Percentiles rank a stretch among this genome's conserved stretches.
Evolutionary conservation across 2,329 filamentous ascomycete genomes (phyloP).

Genomic region (Juglanconis juglandina): DNA sequence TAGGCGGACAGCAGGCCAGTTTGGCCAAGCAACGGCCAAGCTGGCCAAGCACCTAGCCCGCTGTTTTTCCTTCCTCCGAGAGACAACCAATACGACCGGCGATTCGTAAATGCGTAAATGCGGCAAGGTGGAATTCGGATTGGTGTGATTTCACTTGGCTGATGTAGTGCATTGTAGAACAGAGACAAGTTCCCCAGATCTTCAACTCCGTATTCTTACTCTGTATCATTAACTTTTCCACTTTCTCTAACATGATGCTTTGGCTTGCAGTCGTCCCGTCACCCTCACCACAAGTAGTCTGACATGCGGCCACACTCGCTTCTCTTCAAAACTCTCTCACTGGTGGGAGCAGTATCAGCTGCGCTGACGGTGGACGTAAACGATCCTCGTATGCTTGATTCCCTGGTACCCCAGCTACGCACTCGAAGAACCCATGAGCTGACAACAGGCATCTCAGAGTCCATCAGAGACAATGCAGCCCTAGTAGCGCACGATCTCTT

Average conservation of each 20-base stretch:
- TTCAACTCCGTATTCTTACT: too few relatives aligned
- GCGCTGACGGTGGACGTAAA: conserved; percentile 8
- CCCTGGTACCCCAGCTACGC: not conserved
- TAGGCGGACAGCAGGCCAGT: not conserved
- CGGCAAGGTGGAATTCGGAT: not conserved
- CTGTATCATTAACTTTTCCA: not conserved
- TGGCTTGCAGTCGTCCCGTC: not conserved
- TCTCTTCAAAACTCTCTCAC: not conserved
- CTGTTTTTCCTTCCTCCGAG: not conserved
- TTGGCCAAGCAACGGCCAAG: conserved; percentile 15
- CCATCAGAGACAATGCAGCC: conserved; percentile 12
- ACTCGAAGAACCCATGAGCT: not conserved
- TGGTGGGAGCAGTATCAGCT: conserved; percentile 7
- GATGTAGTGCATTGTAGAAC: not conserved
- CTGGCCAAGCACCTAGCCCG: conserved; percentile 12
- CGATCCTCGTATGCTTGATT: conserved; percentile 5
- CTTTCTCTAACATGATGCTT: not conserved
- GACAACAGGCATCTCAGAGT: conserved; percentile 2
- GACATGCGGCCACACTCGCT: conserved; percentile 8
- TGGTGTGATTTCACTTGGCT: conserved; percentile 7
- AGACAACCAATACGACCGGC: conserved; percentile 6
- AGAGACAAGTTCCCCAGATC: too few relatives aligned
- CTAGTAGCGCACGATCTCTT: conserved; percentile 14
- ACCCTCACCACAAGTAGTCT: not conserved
- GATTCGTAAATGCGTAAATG: not conserved